Conservation (phyloP, 179 eudicot genomes). For the Sideroxylon spinosum region DNA sequence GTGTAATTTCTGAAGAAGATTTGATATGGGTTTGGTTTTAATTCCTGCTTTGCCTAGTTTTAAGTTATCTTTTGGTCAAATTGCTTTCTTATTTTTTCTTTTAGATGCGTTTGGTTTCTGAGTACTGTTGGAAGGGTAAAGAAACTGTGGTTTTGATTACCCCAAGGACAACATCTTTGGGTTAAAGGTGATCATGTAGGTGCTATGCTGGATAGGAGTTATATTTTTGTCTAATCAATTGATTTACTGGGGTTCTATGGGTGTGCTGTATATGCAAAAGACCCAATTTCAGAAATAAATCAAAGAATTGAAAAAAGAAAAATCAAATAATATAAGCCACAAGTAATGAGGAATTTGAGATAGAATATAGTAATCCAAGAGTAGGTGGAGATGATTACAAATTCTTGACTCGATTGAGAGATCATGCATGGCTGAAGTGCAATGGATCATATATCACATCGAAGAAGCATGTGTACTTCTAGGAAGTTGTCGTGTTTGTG, state of each 20-base stretch:
- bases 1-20: background rate
- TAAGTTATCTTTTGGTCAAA: background rate
- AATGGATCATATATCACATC: too few relatives aligned
- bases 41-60: background rate
- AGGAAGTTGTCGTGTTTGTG: too few relatives aligned
- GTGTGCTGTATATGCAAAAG: too few relatives aligned
- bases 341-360: too few relatives aligned
- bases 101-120: background rate
- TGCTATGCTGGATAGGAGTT: background rate
- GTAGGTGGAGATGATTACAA: too few relatives aligned
- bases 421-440: too few relatives aligned
- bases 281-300: too few relatives aligned
- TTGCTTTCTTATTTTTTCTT: background rate
- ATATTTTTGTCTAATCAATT: background rate
- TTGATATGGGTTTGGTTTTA: slow-evolving; percentile 4
- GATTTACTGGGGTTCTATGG: background rate
- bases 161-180: background rate
- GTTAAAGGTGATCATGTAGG: background rate
- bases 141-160: background rate
- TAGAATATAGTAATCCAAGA: too few relatives aligned
- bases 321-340: too few relatives aligned
- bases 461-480: too few relatives aligned
- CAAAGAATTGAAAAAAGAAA: too few relatives aligned
- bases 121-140: background rate
- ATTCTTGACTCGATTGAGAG: too few relatives aligned